Conservation (phyloP, 768 basidiomycete species). For the Russula vinacea region DNA sequence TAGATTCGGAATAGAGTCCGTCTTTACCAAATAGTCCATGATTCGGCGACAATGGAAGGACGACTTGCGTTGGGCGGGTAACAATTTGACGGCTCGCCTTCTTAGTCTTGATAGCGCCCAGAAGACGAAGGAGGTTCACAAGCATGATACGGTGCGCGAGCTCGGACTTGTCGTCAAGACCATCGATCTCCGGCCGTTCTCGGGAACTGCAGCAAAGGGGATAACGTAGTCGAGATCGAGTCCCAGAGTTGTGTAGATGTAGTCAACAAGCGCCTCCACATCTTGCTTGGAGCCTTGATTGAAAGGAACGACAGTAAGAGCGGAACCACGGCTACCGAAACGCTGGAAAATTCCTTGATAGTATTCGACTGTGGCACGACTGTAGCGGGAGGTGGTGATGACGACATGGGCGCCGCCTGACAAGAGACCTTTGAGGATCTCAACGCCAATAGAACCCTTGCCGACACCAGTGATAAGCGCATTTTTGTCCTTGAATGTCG, state of each 20-base stretch:
- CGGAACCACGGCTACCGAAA: conserved; percentile 92
- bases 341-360: conserved; percentile 98
- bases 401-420: conserved; percentile 96
- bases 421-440: conserved; percentile 93
- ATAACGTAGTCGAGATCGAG: conserved; percentile 98
- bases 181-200: conserved; percentile 99
- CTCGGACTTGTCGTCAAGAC: conserved; percentile 95
- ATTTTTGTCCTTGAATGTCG: conserved; percentile 99
- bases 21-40: conserved; percentile 98
- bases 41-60: conserved; percentile 95
- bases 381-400: conserved; percentile 97
- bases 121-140: conserved; percentile 90
- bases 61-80: conserved; percentile 97
- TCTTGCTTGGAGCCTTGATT: conserved; percentile 99
- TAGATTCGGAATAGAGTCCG: conserved; percentile 96
- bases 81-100: conserved; percentile 96
- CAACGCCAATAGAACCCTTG: conserved; percentile 96
- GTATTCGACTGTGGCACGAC: conserved; percentile 92
- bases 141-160: conserved; percentile 99
- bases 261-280: conserved; percentile 95
- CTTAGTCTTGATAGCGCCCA: conserved; percentile 97
- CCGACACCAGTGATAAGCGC: conserved; percentile 97
- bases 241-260: conserved; percentile 92
- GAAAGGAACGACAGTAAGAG: conserved; percentile 96
- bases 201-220: conserved; percentile 97